These are phyloP conservation scores for Suhomyces pyralidae DNA, from an alignment of 805 yeast genomes.

Conservation along the genomic window DNA sequence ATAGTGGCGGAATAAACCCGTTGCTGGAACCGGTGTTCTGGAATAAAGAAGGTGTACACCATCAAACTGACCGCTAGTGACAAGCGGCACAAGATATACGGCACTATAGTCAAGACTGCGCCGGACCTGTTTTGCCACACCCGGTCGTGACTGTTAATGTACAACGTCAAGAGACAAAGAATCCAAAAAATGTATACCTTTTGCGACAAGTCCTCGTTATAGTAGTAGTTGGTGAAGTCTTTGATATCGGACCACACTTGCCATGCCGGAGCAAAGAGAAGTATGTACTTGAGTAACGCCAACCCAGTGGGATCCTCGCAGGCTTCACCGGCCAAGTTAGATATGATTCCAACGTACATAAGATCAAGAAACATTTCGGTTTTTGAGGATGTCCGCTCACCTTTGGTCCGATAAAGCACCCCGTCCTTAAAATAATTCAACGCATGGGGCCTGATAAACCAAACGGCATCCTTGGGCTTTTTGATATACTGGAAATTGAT, in stretches of 20 bases:
- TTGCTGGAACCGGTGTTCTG: constrained; percentile 51
- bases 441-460: constrained; percentile 55
- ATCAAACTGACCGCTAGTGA: constrained; percentile 31
- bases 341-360: constrained; percentile 61
- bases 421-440: constrained; percentile 61
- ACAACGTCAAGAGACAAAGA: constrained; percentile 46
- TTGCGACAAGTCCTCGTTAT: constrained; percentile 58
- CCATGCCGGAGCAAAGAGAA: constrained; percentile 59
- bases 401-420: constrained; percentile 50
- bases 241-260: constrained; percentile 63
- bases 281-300: constrained; percentile 45
- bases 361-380: constrained; percentile 62
- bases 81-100: constrained; percentile 47
- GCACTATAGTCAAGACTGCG: constrained; percentile 45
- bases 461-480: constrained; percentile 34
- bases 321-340: constrained; percentile 55
- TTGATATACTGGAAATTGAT: constrained; percentile 46
- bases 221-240: constrained; percentile 62
- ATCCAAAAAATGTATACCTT: constrained; percentile 52
- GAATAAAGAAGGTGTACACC: constrained; percentile 44
- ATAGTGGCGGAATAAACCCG: constrained; percentile 35
- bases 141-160: constrained; percentile 45
- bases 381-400: constrained; percentile 50
- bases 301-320: constrained; percentile 48
- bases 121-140: constrained; percentile 35